Evolutionary conservation across 371 early-diverging fungal species (phyloP), one percentile per base, ranked within the genome.

Genomic region (Apophysomyces variabilis): DNA sequence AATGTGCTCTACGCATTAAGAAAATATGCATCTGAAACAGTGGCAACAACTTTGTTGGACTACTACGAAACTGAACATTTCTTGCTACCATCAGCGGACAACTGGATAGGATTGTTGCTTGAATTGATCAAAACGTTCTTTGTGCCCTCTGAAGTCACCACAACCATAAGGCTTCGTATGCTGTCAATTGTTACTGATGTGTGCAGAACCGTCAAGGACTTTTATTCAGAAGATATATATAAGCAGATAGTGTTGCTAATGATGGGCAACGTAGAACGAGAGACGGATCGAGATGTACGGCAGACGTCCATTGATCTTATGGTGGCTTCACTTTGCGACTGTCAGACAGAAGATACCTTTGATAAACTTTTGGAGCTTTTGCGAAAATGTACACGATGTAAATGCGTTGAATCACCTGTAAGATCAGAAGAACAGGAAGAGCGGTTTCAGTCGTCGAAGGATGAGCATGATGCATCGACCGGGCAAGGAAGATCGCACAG

Each of bases 21-120:
- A 38, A 77, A 70, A 41, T 80, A 84, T 62, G 75, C 88, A 5
- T 78, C 85, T 11, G 87, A 88, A 62, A 82, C 84, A 5, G 81
- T 85, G 16, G 85, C 90, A 4, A 58, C 77, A 26, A 70, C 82
- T 44, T 66, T 90, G 57, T 72, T 91, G 60, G 78, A 77, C 13
- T 87, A 90, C 46, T 85, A 90, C 60, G 84, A 87, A 26, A 63
- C 67, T 0, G 89, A 90, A 46, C 89, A 91, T 39, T 64, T 76
- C 7, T 78, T 91, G 43, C 77, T 88, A 35, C 90, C 92, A 11
- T 90, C 89, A 26, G 83, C 87, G 36, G 77, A 86, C 11, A 68
- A 80, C 65, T 92, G 90, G 89, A 66, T 89, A 8, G 78, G 75
- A 16, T 68, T 79, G n/a, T 72, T 92, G 16, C 72, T 76, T 41